Base-by-base conservation (phyloP, 1,139 yeast species). In the Pichia sp. region DNA sequence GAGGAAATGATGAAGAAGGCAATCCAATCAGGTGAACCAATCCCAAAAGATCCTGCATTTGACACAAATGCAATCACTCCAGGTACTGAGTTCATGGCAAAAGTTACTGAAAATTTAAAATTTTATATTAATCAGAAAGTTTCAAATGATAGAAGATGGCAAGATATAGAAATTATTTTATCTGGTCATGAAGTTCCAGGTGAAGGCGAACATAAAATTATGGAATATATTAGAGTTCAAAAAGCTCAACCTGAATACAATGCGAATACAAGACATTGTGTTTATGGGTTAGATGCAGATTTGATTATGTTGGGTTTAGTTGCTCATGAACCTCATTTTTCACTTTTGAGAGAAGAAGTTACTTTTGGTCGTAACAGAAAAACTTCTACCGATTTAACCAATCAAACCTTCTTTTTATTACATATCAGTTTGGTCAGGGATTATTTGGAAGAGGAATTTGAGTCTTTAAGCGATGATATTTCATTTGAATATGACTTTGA, bases 161-260 rank as follows among this genome's bases (percentile, higher is more conserved):
- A 87, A 54, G 77, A 82, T 50, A 71, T 87, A 53, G 78, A 89
- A 55, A 81, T 94, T 46, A 77, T 94, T 34, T 78, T 94, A 51
- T 85, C 95, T 46, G 99, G 96, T 43, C 97, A 95, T 54, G 92
- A 92, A 55, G 97, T 89, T n/a, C 99, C 99, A 4, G 99, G 99
- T 53, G 98, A 94, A 73, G 99, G 99, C 63, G 98, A 94, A 68
- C 98, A 92, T 68, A 92, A 92, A 64, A 87, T 92, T 56, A 92
- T 92, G 98, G 87, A 87, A 58, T 94, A 81, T 60, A 87, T 94
- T 52, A 78, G 98, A 64, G 73, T 82, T 39, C 83, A 83, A 65
- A 80, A 95, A 55, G 74, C 86, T 12, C 86, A 82, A 54, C 78
- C 82, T 1, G 75, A 74, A 41, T 86, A 87, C 59, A 78, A 90